phyloP scores from a whole-genome alignment of 225 moss, liverwort and hornwort species.

The Marchantia polymorpha region DNA sequence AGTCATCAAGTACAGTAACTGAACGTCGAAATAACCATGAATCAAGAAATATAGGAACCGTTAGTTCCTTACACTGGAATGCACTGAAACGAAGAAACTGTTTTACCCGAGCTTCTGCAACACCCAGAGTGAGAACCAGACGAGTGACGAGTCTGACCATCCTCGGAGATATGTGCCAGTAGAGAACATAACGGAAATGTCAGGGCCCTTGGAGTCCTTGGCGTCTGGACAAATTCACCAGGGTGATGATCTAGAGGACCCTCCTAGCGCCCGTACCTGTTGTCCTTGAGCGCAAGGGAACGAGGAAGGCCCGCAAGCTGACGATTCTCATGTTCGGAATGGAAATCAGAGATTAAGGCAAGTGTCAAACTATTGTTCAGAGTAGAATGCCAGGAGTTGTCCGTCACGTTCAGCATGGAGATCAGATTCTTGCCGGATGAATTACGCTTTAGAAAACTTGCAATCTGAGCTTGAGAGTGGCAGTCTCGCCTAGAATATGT shows the following conservation, averaged over 20 bases:
- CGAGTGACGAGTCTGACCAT: no score
- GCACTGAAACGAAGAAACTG: no score
- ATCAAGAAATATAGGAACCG: no score
- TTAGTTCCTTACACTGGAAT: no score
- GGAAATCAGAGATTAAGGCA: background rate
- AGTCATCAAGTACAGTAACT: no score
- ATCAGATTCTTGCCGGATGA: background rate
- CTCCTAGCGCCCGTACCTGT: background rate
- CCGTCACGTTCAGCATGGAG: background rate
- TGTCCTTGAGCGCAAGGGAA: background rate
- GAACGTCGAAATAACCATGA: no score
- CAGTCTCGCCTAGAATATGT: constrained; percentile 3
- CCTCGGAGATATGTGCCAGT: no score
- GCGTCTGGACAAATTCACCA: no score
- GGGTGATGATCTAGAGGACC: background rate
- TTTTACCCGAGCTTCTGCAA: no score
- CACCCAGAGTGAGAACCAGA: no score
- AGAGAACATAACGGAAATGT: no score
- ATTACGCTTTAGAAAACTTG: background rate
- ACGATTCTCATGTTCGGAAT: constrained; percentile 10
- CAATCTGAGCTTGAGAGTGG: background rate
- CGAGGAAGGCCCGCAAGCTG: background rate
- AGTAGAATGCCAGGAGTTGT: background rate
- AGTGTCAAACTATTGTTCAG: background rate
- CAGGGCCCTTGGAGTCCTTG: no score